phyloP scores from a whole-genome alignment of 2,329 filamentous ascomycete genomes.

The Curvularia spicifera region DNA sequence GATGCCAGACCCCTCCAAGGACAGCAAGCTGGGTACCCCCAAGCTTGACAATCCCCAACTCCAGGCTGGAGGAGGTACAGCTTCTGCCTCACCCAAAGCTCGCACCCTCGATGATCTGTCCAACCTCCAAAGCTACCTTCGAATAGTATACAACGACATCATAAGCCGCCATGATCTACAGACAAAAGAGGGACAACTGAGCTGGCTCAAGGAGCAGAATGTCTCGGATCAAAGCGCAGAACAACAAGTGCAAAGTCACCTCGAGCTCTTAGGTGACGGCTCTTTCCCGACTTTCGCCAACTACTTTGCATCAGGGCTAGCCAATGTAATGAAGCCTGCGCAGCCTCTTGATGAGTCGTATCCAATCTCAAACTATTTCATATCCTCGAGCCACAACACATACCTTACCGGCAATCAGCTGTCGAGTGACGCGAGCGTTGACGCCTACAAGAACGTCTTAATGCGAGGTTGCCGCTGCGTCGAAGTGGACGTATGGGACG shows the following conservation, averaged over 20 bases:
- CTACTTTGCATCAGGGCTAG: conserved; percentile 56
- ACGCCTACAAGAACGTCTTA: conserved; percentile 79
- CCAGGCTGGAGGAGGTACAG: conserved; percentile 49
- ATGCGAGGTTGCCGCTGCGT: conserved; percentile 83
- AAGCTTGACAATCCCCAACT: conserved; percentile 44
- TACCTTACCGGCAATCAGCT: conserved; percentile 89
- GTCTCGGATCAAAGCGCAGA: conserved; percentile 11
- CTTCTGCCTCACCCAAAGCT: conserved; percentile 37
- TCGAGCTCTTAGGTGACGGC: conserved; percentile 36
- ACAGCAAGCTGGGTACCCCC: conserved; percentile 42
- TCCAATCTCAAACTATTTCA: conserved; percentile 87
- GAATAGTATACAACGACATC: conserved; percentile 38
- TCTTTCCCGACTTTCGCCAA: conserved; percentile 44
- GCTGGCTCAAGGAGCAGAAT: conserved; percentile 46
- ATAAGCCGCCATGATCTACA: conserved; percentile 39
- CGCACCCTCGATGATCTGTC: conserved; percentile 42
- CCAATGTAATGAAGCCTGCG: conserved; percentile 54
- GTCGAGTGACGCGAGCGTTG: conserved; percentile 75
- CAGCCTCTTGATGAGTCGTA: conserved; percentile 63
- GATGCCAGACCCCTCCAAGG: conserved; percentile 29
- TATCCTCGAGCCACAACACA: conserved; percentile 94
- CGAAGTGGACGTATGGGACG: conserved; percentile 95
- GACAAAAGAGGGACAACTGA: conserved; percentile 39
- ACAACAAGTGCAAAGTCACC: conserved; percentile 18
- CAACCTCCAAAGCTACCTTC: conserved; percentile 38